Evolutionary conservation across 2,329 filamentous ascomycete species (phyloP).

Genomic region (Microthyrium microscopicum): DNA sequence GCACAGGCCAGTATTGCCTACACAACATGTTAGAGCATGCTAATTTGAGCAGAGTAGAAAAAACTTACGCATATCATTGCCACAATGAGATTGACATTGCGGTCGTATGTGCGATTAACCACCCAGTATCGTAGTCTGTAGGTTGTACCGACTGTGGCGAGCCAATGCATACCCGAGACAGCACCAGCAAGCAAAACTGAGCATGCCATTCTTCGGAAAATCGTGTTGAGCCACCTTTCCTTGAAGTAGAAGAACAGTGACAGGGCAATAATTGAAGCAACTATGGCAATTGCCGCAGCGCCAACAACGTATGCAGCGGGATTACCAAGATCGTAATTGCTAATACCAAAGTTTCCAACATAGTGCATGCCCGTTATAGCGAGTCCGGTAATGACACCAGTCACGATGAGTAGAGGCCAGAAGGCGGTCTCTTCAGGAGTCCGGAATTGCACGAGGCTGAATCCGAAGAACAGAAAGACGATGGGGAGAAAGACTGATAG

Average conservation of each 20-base stretch:
- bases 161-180: conserved; percentile 81
- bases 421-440: conserved; percentile 14
- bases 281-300: conserved; percentile 54
- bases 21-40: conserved; percentile 2
- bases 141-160: conserved; percentile 51
- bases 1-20: conserved; percentile 23
- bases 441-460: conserved; percentile 44
- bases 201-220: conserved; percentile 56
- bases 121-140: conserved; percentile 41
- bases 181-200: conserved; percentile 53
- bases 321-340: conserved; percentile 57
- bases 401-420: conserved; percentile 27
- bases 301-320: conserved; percentile 43
- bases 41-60: neutral
- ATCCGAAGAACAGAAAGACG: conserved; percentile 54
- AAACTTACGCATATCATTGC: conserved; percentile 50
- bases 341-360: conserved; percentile 66
- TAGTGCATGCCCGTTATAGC: conserved; percentile 81
- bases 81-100: conserved; percentile 54
- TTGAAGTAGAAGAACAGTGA: conserved; percentile 63
- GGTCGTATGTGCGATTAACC: conserved; percentile 21
- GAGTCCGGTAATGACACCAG: conserved; percentile 53
- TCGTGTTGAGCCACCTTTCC: conserved; percentile 59
- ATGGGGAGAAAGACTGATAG: conserved; percentile 71
- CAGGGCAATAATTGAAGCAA: conserved; percentile 53